A percentile compares a stretch with the other conserved stretches of the same genome.
phyloP scores from a whole-genome alignment of 108 stramenopile genomes.

The Cyclostephanos tholiformis region DNA sequence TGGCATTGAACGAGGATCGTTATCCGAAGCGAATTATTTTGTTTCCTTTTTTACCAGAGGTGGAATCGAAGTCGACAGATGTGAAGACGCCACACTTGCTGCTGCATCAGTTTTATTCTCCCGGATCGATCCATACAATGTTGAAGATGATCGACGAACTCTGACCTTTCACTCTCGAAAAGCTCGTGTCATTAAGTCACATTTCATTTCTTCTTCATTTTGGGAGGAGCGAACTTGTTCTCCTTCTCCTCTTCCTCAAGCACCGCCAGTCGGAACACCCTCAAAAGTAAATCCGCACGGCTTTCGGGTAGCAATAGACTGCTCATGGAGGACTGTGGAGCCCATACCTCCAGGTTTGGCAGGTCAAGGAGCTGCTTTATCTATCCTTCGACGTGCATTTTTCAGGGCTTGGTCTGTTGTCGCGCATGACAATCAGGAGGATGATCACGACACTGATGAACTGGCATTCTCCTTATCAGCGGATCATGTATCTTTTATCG shows the following conservation, averaged over 20 bases:
- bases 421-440: constrained; percentile 10
- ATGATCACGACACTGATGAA: constrained; percentile 20
- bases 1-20: neutral
- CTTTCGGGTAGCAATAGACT: constrained; percentile 33
- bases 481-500: constrained; percentile 56
- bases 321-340: constrained; percentile 37
- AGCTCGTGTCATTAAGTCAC: constrained; percentile 13
- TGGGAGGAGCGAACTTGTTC: constrained; percentile 1
- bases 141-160: constrained; percentile 30
- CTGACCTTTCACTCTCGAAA: constrained; percentile 35
- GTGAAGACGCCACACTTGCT: constrained; percentile 94
- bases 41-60: constrained; percentile 70
- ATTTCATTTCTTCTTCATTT: constrained; percentile 11
- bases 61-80: constrained; percentile 81
- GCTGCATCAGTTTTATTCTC: constrained; percentile 66
- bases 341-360: constrained; percentile 15
- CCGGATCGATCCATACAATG: constrained; percentile 51
- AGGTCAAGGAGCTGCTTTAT: constrained; percentile 37
- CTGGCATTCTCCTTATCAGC: constrained; percentile 13
- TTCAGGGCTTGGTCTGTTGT: constrained; percentile 21
- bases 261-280: neutral
- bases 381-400: constrained; percentile 63
- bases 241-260: constrained; percentile 5
- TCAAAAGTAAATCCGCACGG: neutral
- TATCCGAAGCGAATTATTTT: constrained; percentile 42